A percentile compares a stretch with the other conserved stretches of the same genome.
Evolutionary conservation across 2,329 filamentous ascomycete genomes (phyloP).

Genomic region (Sarocladiaceae sp.): DNA sequence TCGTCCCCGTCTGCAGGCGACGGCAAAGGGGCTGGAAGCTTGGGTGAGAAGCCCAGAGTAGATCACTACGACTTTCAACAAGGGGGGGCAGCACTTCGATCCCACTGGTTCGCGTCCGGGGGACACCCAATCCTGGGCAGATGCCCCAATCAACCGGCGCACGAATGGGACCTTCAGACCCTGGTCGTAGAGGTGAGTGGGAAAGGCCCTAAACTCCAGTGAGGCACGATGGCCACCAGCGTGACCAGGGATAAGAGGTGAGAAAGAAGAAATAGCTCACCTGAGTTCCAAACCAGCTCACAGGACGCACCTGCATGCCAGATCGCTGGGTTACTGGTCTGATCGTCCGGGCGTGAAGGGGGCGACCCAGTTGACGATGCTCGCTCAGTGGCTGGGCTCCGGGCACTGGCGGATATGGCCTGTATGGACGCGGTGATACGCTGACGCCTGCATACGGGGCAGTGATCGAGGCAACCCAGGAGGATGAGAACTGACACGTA

Average conservation of each 20-base stretch:
- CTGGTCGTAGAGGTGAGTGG: not conserved
- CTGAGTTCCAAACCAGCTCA: slow-evolving; percentile 9
- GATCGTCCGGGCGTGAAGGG: not conserved
- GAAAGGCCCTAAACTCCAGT: not conserved
- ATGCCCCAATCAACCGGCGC: too few relatives aligned
- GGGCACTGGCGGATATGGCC: not conserved
- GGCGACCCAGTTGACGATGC: not conserved
- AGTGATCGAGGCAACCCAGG: not conserved
- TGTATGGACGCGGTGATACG: slow-evolving; percentile 3
- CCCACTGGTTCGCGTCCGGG: slow-evolving; percentile 1
- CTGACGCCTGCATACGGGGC: slow-evolving; percentile 2
- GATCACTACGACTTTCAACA: not conserved
- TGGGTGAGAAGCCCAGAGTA: not conserved
- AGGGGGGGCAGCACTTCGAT: not conserved
- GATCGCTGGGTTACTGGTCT: not conserved
- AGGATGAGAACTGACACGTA: slow-evolving; percentile 1
- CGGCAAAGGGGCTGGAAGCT: not conserved
- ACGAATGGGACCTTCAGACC: too few relatives aligned
- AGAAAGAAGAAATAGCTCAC: slow-evolving; percentile 1
- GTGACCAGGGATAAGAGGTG: not conserved
- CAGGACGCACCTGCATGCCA: not conserved
- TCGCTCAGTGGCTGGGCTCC: not conserved
- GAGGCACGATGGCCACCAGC: not conserved
- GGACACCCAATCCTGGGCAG: too few relatives aligned
- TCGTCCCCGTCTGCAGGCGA: not conserved